Base-by-base conservation (phyloP, 805 yeast genomes). In the Yamadazyma philogaea region DNA sequence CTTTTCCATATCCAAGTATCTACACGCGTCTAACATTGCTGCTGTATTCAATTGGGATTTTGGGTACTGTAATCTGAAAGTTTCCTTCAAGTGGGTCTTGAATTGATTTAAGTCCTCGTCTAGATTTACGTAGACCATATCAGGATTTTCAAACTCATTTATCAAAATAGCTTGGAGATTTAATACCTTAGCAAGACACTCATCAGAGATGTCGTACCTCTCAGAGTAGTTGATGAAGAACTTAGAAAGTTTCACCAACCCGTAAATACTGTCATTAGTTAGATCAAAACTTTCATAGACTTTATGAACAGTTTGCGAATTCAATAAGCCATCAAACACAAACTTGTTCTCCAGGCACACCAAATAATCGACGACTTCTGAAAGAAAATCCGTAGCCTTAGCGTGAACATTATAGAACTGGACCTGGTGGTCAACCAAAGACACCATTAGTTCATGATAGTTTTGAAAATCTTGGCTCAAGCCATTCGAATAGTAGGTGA, bases 91-190 rank as follows among this genome's bases (percentile, higher is more conserved):
- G 6, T 17, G 10, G n/a, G 12, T 17, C 19, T 42, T 58, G 42
- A 63, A 64, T 4, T 43, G 43, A 6, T 20, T 22, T 12, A 63
- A 44, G 20, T 62, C 63, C 0, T 48, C 46, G 21, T 54, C 52
- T 31, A 66, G 49, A 30, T 57, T 60, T 37, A 68, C 42, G 49
- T 68, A 70, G 45, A 64, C 64, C 35, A 64, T 61, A 22, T 67
- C 70, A 7, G 70, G 54, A 39, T 66, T 68, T 42, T 70, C 72
- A 34, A 69, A 61, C 46, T 65, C 61, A 40, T 63, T 60, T 17
- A 66, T 50, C 40, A 70, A 44, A 21, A 47, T 44, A 7, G 70
- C 52, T 40, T 65, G 63, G 37, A 55, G 59, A 10, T 62, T 54
- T 34, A 60, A 45, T 4, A 34, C 43, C 39, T 32, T 47, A 2